Evolutionary conservation across 2,329 filamentous ascomycete species (phyloP).

Genomic region (Purpureocillium lavendulum): DNA sequence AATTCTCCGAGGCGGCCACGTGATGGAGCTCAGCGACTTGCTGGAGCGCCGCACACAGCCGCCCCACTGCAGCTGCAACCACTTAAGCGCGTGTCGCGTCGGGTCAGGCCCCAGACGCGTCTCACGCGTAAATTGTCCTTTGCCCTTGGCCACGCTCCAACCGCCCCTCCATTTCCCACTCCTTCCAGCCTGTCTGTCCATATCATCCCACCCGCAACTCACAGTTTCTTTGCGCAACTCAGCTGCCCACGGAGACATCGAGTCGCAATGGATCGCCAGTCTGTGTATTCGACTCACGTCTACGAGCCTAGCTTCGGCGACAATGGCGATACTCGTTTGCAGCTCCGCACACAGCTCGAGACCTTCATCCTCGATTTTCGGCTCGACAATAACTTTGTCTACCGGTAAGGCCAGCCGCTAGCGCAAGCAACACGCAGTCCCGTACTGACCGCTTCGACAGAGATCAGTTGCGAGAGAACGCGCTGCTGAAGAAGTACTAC

Average conservation of each 20-base stretch:
- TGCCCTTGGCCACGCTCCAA: not conserved
- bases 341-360: constrained; percentile 72
- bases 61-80: constrained; percentile 15
- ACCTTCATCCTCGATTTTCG: constrained; percentile 91
- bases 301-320: constrained; percentile 61
- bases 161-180: constrained; percentile 13
- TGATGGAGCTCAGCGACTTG: constrained; percentile 7
- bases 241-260: constrained; percentile 3
- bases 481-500: constrained; percentile 86
- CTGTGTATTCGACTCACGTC: constrained; percentile 77
- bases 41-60: too few species aligned
- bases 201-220: not conserved
- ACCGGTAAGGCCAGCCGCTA: constrained; percentile 52
- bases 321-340: constrained; percentile 58
- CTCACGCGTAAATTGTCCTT: constrained; percentile 11
- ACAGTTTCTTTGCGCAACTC: constrained; percentile 1
- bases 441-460: constrained; percentile 34
- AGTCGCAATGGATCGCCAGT: constrained; percentile 71
- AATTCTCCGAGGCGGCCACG: constrained; percentile 12
- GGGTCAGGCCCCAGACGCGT: constrained; percentile 6
- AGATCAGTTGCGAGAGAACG: constrained; percentile 93
- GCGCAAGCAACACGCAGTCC: not conserved
- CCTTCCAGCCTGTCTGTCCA: too few species aligned
- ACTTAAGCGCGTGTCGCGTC: constrained; percentile 18
- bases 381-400: constrained; percentile 89